Evolutionary conservation across 2,329 filamentous ascomycete genomes (phyloP).

Genomic region (Chaetothyriales sp.): DNA sequence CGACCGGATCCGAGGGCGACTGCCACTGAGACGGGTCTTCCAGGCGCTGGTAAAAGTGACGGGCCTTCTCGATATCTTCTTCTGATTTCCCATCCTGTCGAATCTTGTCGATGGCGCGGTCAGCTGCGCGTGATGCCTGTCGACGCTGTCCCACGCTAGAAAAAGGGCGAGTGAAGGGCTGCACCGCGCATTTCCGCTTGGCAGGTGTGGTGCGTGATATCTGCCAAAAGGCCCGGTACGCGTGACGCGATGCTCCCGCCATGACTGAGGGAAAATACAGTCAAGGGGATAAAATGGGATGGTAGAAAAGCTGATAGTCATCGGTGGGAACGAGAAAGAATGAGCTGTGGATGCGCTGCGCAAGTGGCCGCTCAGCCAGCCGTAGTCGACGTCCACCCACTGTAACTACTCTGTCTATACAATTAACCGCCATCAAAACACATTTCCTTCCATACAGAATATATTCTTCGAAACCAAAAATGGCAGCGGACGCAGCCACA

Average conservation of each 20-base stretch:
- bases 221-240: slow-evolving; percentile 13
- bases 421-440: too few species aligned
- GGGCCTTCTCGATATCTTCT: slow-evolving; percentile 1
- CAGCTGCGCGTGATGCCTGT: neutral
- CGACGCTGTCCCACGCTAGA: neutral
- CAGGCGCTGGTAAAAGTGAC: slow-evolving; percentile 4
- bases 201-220: slow-evolving; percentile 9
- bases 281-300: neutral
- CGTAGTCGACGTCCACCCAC: neutral
- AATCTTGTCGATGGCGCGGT: neutral
- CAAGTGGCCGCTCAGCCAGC: neutral
- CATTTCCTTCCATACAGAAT: too few species aligned
- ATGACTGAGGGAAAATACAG: slow-evolving; percentile 4
- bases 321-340: neutral
- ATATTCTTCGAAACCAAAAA: neutral
- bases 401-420: neutral
- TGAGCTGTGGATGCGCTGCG: neutral
- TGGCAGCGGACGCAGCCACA: neutral
- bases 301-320: neutral
- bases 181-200: slow-evolving; percentile 9
- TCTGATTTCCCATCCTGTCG: neutral
- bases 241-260: slow-evolving; percentile 16
- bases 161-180: neutral
- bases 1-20: slow-evolving; percentile 7
- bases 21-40: slow-evolving; percentile 7